phyloP scores from a whole-genome alignment of 2,329 filamentous ascomycete species.

The Calycina herbarum region DNA sequence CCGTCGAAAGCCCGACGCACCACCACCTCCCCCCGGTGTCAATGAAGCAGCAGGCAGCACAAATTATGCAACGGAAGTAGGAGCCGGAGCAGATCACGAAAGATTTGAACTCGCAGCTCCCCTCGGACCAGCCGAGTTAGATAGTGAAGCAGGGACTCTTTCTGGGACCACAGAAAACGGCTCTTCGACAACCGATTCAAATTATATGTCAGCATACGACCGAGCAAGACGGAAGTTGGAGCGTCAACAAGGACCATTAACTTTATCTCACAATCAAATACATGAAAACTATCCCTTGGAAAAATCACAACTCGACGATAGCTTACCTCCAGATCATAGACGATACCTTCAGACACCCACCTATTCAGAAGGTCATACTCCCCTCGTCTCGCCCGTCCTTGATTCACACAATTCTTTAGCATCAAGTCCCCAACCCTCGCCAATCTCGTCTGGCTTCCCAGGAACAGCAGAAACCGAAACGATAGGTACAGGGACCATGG shows the following conservation, averaged over 20 bases:
- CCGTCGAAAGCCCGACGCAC: constrained; percentile 42
- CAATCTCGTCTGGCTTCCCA: constrained; percentile 26
- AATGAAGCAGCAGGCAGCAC: constrained; percentile 51
- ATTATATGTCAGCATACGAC: constrained; percentile 51
- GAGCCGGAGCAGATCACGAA: constrained; percentile 28
- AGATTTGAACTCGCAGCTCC: constrained; percentile 32
- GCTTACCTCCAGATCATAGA: constrained; percentile 36
- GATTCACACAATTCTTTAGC: constrained; percentile 18
- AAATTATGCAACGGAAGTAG: constrained; percentile 46
- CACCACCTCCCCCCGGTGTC: constrained; percentile 44
- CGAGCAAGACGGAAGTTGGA: constrained; percentile 51
- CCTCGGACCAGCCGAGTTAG: constrained; percentile 31
- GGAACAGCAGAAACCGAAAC: not conserved
- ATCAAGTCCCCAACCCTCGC: constrained; percentile 23
- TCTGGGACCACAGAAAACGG: constrained; percentile 28
- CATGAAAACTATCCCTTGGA: constrained; percentile 37
- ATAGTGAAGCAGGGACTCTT: constrained; percentile 29
- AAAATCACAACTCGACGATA: constrained; percentile 32
- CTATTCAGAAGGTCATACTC: constrained; percentile 21
- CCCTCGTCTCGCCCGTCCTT: constrained; percentile 24
- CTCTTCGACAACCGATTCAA: constrained; percentile 35
- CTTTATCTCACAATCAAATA: constrained; percentile 40
- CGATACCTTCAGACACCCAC: constrained; percentile 33
- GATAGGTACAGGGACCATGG: constrained; percentile 12
- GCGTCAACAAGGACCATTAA: constrained; percentile 43